Evolutionary conservation across 1,284 basidiomycete species (phyloP), one percentile per base, ranked within the genome.

Genomic region (Tilletia walkeri): DNA sequence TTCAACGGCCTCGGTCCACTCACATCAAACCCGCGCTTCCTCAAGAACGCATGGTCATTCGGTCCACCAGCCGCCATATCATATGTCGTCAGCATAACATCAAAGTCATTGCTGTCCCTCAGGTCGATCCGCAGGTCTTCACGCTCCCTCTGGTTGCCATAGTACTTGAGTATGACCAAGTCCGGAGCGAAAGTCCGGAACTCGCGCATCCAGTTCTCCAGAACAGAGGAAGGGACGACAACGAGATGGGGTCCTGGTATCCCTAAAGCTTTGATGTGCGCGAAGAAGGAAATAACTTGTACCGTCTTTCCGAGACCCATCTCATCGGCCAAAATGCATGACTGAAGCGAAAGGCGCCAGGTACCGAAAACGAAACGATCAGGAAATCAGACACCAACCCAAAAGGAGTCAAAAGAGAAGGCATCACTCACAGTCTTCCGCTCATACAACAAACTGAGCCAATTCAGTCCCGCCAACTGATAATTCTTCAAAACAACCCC

Each of bases 201-300:
- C 84, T 99, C 96, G 74, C 96, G 89, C 82, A 92, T 91, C 96
- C 96, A 99, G 81, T 99, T 99, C 84, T 99, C 96, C 30, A 99
- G 86, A 0, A 95, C 98, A 2, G 95, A 99, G 1, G 95, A 94
- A 16, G 80, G 80, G 5, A 98, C 96, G 73, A 99, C 90, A 70
- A 99, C 88, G 45, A 99, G 89, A 85, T 98, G 94, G 20, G 95
- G 94, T 0, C 95, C 94, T 66, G 86, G 87, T 65, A 87, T 88
- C 14, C 90, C 90, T 68, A 86, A 87, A 78, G 93, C 90, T 82
- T 93, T 94, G 70, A 98, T 87, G 76, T 92, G 88, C 1, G 95
- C 92, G 69, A 99, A 89, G 86, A 99, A 96, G 68, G 94, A 91
- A 80, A 99, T 98, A 68, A 99, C 95, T 85, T 99, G 95, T 34